Conservation (phyloP, 2,329 filamentous ascomycete species). For the Neofusicoccum ribis region DNA sequence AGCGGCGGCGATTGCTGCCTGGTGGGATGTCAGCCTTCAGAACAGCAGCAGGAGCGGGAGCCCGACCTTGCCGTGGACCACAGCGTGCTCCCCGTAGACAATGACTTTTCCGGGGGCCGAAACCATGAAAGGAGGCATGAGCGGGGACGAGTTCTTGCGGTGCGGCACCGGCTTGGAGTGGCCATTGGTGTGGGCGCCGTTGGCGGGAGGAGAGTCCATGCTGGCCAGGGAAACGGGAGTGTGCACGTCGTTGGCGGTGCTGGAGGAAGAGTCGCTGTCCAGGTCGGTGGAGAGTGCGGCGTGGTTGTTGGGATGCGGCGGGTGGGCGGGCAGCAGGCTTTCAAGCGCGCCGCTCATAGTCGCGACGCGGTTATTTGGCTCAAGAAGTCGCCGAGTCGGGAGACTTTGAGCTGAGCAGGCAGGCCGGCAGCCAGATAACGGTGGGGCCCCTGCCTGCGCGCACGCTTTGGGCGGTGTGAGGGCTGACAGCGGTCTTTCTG, state of each 20-base stretch:
- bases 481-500: background rate
- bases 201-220: conserved; percentile 9
- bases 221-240: conserved; percentile 6
- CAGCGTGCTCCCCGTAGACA: conserved; percentile 94
- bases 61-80: conserved; percentile 89
- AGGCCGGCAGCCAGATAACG: background rate
- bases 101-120: conserved; percentile 98
- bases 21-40: conserved; percentile 24
- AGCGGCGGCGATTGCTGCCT: conserved; percentile 90
- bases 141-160: conserved; percentile 50
- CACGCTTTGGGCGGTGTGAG: conserved; percentile 3
- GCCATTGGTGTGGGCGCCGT: conserved; percentile 9
- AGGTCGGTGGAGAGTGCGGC: background rate
- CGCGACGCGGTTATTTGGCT: background rate
- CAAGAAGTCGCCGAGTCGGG: background rate
- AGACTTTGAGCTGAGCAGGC: background rate
- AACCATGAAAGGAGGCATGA: conserved; percentile 92
- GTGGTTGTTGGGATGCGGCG: conserved; percentile 5
- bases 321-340: background rate
- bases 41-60: background rate
- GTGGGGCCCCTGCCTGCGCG: background rate
- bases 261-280: conserved; percentile 15
- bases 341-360: conserved; percentile 16
- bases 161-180: background rate
- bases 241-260: background rate